Evolutionary conservation across 1,284 basidiomycete genomes (phyloP).

Genomic region (Coniferiporia weirii): DNA sequence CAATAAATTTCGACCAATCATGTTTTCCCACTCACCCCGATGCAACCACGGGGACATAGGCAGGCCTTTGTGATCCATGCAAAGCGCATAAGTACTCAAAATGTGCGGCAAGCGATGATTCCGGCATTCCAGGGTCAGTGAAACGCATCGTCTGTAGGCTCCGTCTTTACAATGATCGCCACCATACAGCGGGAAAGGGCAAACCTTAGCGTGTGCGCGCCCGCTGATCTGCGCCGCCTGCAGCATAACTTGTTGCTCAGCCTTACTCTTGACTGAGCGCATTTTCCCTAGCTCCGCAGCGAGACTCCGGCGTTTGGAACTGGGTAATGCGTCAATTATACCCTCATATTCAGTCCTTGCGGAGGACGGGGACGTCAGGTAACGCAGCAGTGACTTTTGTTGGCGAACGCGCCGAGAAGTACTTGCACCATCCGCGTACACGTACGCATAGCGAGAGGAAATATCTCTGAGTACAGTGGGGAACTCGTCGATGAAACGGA

Average conservation of each 20-base stretch:
- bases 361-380: constrained; percentile 35
- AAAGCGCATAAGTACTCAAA: constrained; percentile 85
- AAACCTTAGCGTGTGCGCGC: constrained; percentile 70
- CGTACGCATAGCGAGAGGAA: constrained; percentile 30
- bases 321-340: constrained; percentile 47
- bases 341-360: constrained; percentile 44
- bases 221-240: constrained; percentile 73
- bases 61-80: constrained; percentile 76
- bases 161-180: not conserved
- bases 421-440: constrained; percentile 35
- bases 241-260: constrained; percentile 68
- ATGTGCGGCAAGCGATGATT: constrained; percentile 74
- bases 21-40: constrained; percentile 60
- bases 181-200: not conserved
- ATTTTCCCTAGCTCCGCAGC: constrained; percentile 57
- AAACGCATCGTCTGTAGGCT: constrained; percentile 73
- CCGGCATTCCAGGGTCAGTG: constrained; percentile 63
- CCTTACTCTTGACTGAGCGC: constrained; percentile 64
- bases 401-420: constrained; percentile 30
- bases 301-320: constrained; percentile 45
- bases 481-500: constrained; percentile 51
- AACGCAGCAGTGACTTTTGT: constrained; percentile 44
- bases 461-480: constrained; percentile 45
- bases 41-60: constrained; percentile 94
- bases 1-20: not conserved